Evolutionary conservation across 2,329 filamentous ascomycete genomes (phyloP).

Genomic region (Claviceps humidiphila): DNA sequence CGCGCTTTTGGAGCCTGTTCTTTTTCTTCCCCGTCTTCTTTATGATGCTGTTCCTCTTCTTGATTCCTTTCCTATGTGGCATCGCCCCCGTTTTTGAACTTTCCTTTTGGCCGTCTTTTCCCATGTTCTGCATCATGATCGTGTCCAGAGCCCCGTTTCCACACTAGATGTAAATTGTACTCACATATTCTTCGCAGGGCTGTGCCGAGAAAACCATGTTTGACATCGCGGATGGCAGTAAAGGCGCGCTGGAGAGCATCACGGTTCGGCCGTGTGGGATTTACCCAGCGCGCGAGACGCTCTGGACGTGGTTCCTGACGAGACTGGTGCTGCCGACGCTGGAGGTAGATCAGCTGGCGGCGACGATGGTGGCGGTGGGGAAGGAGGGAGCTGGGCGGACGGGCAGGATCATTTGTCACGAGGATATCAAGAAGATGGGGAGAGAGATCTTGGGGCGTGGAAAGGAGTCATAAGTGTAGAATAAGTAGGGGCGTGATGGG

Average conservation of each 20-base stretch:
- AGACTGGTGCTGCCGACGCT: constrained; percentile 2
- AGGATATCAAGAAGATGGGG: neutral
- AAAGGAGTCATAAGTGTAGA: neutral
- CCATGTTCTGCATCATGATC: too few relatives aligned
- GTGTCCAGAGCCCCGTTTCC: neutral
- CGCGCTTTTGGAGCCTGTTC: neutral
- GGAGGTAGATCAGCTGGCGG: neutral
- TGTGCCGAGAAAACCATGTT: constrained; percentile 2
- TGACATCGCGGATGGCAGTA: constrained; percentile 1
- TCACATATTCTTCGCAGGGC: neutral
- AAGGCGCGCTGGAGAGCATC: constrained; percentile 1
- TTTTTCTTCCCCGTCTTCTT: neutral
- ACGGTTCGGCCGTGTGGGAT: constrained; percentile 1
- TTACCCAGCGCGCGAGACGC: neutral
- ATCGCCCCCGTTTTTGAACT: neutral
- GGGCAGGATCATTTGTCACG: neutral
- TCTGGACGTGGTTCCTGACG: constrained; percentile 1
- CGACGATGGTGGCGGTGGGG: neutral
- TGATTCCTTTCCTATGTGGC: too few relatives aligned
- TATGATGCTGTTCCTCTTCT: too few relatives aligned
- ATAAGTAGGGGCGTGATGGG: neutral
- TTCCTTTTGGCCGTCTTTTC: neutral
- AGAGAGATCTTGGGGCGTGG: neutral
- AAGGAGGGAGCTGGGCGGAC: neutral
- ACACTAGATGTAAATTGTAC: neutral